phyloP scores from a whole-genome alignment of 768 basidiomycete genomes.

The Suillus brevipes region DNA sequence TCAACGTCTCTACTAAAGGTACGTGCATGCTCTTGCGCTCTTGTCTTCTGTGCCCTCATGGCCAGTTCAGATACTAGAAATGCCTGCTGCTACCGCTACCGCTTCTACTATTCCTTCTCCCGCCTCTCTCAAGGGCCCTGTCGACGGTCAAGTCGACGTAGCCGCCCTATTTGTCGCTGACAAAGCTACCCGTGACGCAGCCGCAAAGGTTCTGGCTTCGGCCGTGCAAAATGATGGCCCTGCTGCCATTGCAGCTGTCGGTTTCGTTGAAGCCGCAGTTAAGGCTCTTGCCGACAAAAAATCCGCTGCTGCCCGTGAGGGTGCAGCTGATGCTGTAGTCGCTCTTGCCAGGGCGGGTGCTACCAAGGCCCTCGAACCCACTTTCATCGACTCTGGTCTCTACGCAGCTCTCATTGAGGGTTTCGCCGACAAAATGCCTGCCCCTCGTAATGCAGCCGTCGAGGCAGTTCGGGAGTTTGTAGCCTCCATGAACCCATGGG shows the following conservation, averaged over 20 bases:
- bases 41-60: constrained; percentile 12
- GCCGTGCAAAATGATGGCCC: constrained; percentile 85
- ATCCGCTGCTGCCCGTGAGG: constrained; percentile 87
- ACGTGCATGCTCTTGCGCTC: constrained; percentile 13
- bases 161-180: constrained; percentile 80
- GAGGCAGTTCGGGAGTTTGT: constrained; percentile 79
- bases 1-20: constrained; percentile 46
- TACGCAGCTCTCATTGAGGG: constrained; percentile 86
- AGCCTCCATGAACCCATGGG: constrained; percentile 87
- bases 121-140: constrained; percentile 71
- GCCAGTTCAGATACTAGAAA: constrained; percentile 53
- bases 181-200: constrained; percentile 75
- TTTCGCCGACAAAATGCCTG: constrained; percentile 93
- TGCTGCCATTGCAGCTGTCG: constrained; percentile 65
- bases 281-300: constrained; percentile 96
- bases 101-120: constrained; percentile 57
- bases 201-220: constrained; percentile 68
- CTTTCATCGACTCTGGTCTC: constrained; percentile 83
- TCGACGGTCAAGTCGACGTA: constrained; percentile 67
- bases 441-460: constrained; percentile 81
- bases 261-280: constrained; percentile 70
- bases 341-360: constrained; percentile 70
- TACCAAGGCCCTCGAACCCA: constrained; percentile 81
- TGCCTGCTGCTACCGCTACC: constrained; percentile 79
- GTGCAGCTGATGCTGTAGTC: constrained; percentile 72